phyloP scores from a whole-genome alignment of 495 filamentous ascomycete genomes.

The Pyronema domesticum region DNA sequence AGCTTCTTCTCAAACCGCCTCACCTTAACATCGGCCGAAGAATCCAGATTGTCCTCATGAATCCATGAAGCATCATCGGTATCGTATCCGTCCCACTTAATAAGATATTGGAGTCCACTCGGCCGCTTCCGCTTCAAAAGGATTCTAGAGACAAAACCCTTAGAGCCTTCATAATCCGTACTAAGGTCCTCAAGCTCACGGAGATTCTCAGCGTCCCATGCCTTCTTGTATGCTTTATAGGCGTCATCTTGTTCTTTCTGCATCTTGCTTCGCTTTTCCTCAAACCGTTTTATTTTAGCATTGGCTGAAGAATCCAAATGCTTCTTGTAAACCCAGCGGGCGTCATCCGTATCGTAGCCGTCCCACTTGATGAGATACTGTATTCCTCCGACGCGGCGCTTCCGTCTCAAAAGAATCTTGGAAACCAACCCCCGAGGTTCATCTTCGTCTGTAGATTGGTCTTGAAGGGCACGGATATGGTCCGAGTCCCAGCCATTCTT shows the following conservation, averaged over 20 bases:
- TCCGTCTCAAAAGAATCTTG: constrained; percentile 28
- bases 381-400: constrained; percentile 26
- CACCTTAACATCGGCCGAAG: constrained; percentile 23
- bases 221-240: constrained; percentile 15
- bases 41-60: constrained; percentile 24
- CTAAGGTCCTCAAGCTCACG: constrained; percentile 32
- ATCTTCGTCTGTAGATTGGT: constrained; percentile 30
- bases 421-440: constrained; percentile 21
- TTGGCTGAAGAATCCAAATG: constrained; percentile 23
- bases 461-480: constrained; percentile 30
- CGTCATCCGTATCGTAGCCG: constrained; percentile 30
- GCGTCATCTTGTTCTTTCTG: constrained; percentile 1
- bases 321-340: constrained; percentile 32
- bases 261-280: constrained; percentile 15
- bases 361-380: constrained; percentile 37
- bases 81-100: constrained; percentile 29
- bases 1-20: constrained; percentile 26
- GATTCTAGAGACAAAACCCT: constrained; percentile 25
- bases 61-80: constrained; percentile 37
- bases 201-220: constrained; percentile 29
- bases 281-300: constrained; percentile 28
- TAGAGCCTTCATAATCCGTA: constrained; percentile 26
- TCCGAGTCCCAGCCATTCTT: constrained; percentile 27
- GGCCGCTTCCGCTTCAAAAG: constrained; percentile 29
- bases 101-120: constrained; percentile 34